Percentiles rank a stretch among this genome's conserved stretches.
Evolutionary conservation across 225 moss, liverwort and hornwort species (phyloP).

Genomic region (Sphagnum contortum): DNA sequence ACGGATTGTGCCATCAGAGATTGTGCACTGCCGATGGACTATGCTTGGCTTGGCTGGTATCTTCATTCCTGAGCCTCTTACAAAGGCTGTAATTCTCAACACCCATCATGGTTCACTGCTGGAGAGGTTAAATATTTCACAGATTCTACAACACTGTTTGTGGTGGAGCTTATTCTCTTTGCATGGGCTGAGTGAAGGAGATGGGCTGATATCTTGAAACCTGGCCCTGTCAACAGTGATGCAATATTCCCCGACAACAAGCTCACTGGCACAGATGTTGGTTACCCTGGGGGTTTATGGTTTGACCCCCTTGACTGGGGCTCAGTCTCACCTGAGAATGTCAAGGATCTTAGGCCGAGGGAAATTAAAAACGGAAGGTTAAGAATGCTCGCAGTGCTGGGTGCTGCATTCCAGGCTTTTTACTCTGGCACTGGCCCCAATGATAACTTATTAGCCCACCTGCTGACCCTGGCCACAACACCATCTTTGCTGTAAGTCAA

Average conservation of each 20-base stretch:
- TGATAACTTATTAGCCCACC: constrained; percentile 79
- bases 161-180: constrained; percentile 57
- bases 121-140: constrained; percentile 50
- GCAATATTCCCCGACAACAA: constrained; percentile 81
- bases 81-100: constrained; percentile 68
- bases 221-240: constrained; percentile 75
- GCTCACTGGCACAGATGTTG: constrained; percentile 83
- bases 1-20: constrained; percentile 82
- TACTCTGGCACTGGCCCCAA: constrained; percentile 74
- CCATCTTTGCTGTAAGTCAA: constrained; percentile 45
- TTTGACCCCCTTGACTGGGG: constrained; percentile 79
- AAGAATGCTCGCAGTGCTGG: constrained; percentile 76
- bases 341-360: constrained; percentile 88
- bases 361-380: constrained; percentile 93
- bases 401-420: constrained; percentile 70
- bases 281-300: constrained; percentile 92
- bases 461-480: constrained; percentile 73
- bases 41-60: constrained; percentile 95
- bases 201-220: constrained; percentile 84
- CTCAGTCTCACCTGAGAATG: constrained; percentile 27
- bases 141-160: constrained; percentile 63
- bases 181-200: constrained; percentile 83
- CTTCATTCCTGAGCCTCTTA: constrained; percentile 85
- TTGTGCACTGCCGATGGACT: constrained; percentile 74
- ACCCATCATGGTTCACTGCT: constrained; percentile 82